A percentile compares a stretch with the other conserved stretches of the same genome.
phyloP scores from a whole-genome alignment of 768 basidiomycete species.

The Tricholoma sp. region DNA sequence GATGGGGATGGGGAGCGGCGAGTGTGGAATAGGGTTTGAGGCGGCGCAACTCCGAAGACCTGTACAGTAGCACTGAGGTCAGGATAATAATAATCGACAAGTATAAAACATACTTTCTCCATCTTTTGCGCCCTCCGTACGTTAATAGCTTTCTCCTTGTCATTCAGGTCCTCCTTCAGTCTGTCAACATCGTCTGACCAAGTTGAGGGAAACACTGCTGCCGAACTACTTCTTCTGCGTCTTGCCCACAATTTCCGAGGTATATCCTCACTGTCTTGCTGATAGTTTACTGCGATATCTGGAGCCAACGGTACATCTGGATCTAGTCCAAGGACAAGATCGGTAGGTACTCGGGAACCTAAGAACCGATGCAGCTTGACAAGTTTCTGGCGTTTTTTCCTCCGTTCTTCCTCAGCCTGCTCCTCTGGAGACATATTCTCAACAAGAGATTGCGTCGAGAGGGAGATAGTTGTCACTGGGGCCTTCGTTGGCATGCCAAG shows the following conservation, averaged over 20 bases:
- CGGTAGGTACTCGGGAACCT: constrained; percentile 72
- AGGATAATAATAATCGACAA: background rate
- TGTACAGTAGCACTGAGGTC: constrained; percentile 21
- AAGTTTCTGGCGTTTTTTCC: constrained; percentile 69
- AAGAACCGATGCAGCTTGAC: constrained; percentile 82
- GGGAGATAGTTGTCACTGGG: constrained; percentile 26
- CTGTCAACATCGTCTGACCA: constrained; percentile 59
- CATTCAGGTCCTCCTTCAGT: constrained; percentile 64
- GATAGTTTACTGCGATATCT: constrained; percentile 18
- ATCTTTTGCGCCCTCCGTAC: constrained; percentile 81
- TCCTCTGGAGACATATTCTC: constrained; percentile 48
- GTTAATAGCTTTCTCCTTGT: constrained; percentile 72
- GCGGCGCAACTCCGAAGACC: constrained; percentile 82
- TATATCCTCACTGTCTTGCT: constrained; percentile 23
- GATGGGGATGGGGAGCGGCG: constrained; percentile 42
- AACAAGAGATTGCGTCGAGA: constrained; percentile 39
- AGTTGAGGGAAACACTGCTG: constrained; percentile 37
- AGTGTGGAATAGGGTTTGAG: constrained; percentile 74
- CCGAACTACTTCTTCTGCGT: constrained; percentile 50
- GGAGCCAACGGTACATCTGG: constrained; percentile 22
- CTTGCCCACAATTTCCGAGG: constrained; percentile 39
- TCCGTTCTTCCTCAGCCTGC: constrained; percentile 55
- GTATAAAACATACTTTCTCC: constrained; percentile 62
- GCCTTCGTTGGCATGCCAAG: constrained; percentile 16
- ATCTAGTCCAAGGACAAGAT: constrained; percentile 54